A percentile compares a stretch with the other conserved stretches of the same genome.
Conservation (phyloP, 108 stramenopile genomes). For the Cyclotella choctawhatcheeana region DNA sequence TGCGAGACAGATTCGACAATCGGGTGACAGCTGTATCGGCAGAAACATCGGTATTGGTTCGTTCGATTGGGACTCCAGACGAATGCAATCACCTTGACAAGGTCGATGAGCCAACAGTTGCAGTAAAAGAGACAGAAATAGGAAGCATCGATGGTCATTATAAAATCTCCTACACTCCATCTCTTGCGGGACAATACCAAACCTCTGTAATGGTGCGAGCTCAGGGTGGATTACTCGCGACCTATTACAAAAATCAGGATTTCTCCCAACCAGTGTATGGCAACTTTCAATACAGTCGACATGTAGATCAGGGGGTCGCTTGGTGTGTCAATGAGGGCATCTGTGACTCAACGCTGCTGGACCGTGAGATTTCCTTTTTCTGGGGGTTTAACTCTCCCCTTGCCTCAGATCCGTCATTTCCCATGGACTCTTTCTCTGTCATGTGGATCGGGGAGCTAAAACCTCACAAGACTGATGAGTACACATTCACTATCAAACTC, state of each 20-base stretch:
- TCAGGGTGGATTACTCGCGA: constrained; percentile 75
- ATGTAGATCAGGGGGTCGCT: constrained; percentile 46
- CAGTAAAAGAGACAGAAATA: constrained; percentile 21
- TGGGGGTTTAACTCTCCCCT: constrained; percentile 72
- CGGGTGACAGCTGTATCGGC: constrained; percentile 30
- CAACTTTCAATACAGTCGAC: constrained; percentile 41
- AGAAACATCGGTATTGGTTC: constrained; percentile 27
- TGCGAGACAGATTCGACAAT: constrained; percentile 80
- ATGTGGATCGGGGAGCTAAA: constrained; percentile 65
- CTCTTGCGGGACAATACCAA: constrained; percentile 64
- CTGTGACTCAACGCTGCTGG: constrained; percentile 76
- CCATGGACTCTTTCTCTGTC: constrained; percentile 78
- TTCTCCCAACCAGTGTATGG: constrained; percentile 72
- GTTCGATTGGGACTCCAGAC: constrained; percentile 41
- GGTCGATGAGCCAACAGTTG: constrained; percentile 14
- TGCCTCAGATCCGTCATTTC: constrained; percentile 48
- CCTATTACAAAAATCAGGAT: constrained; percentile 66
- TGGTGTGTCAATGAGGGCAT: constrained; percentile 42
- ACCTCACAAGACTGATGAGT: constrained; percentile 42
- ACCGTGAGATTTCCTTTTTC: constrained; percentile 57
- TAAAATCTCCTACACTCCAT: constrained; percentile 57
- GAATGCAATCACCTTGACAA: constrained; percentile 26
- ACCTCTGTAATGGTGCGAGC: constrained; percentile 51
- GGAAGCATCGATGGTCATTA: constrained; percentile 67
- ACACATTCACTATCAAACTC: constrained; percentile 50